These are phyloP conservation scores for Rhodotorula taiwanensis DNA, from an alignment of 768 basidiomycete species.

Conservation along the genomic window DNA sequence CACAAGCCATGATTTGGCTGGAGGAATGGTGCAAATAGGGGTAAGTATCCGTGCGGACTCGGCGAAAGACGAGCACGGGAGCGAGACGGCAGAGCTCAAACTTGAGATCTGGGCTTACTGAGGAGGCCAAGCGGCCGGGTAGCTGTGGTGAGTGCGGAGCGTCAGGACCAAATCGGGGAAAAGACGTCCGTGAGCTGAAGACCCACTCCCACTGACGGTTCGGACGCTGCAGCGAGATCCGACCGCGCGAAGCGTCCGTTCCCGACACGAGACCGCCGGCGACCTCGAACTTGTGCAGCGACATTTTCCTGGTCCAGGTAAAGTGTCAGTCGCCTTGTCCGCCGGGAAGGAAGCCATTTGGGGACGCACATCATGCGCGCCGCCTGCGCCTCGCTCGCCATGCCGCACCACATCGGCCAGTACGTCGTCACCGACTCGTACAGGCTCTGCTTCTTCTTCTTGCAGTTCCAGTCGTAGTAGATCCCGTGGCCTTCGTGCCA, in stretches of 20 bases:
- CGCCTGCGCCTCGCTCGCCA: conserved; percentile 90
- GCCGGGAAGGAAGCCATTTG: background rate
- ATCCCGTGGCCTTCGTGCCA: conserved; percentile 94
- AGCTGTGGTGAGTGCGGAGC: conserved; percentile 47
- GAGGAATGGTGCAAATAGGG: conserved; percentile 28
- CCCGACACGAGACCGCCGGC: conserved; percentile 91
- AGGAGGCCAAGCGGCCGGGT: conserved; percentile 61
- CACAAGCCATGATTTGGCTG: conserved; percentile 77
- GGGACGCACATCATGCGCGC: conserved; percentile 81
- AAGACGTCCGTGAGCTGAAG: background rate
- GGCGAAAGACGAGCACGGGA: too few relatives aligned
- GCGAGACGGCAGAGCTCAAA: too few relatives aligned
- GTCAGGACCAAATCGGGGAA: too few relatives aligned
- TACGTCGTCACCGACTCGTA: conserved; percentile 96
- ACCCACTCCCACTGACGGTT: conserved; percentile 90
- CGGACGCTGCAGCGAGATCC: conserved; percentile 88
- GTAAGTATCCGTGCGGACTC: background rate
- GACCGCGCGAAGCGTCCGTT: conserved; percentile 91
- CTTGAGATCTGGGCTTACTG: too few relatives aligned
- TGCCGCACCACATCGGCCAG: conserved; percentile 96
- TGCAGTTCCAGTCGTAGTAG: conserved; percentile 95
- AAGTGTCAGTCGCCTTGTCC: too few relatives aligned
- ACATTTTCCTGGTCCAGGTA: conserved; percentile 56
- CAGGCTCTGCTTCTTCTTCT: conserved; percentile 77
- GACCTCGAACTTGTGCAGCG: conserved; percentile 91